phyloP scores from a whole-genome alignment of 2,329 filamentous ascomycete genomes.

The Penicillium sp. region DNA sequence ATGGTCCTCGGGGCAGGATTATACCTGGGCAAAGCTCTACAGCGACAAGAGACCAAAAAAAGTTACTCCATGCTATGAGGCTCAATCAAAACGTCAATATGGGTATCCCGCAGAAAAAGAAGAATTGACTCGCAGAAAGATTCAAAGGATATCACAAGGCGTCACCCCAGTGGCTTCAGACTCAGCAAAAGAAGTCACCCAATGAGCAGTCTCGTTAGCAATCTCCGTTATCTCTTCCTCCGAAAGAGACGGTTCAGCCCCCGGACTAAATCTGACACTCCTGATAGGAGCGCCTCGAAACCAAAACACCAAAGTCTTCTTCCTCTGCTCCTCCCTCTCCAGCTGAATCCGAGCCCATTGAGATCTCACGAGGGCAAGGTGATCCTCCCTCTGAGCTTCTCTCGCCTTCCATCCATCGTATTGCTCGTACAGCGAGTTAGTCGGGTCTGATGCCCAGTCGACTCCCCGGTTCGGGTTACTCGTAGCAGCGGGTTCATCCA shows the following conservation, averaged over 20 bases:
- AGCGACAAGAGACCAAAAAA: not conserved
- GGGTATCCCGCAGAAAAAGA: not conserved
- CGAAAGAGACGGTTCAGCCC: not conserved
- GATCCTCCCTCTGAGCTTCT: slow-evolving; percentile 2
- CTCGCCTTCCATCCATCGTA: not conserved
- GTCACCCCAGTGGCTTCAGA: too few species aligned
- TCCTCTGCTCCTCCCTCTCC: slow-evolving; percentile 17
- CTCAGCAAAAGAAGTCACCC: too few species aligned
- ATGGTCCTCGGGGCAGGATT: not conserved
- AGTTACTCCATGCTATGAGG: not conserved
- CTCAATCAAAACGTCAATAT: not conserved
- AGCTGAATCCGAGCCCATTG: slow-evolving; percentile 21
- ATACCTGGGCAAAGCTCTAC: not conserved
- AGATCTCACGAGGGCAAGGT: slow-evolving; percentile 7
- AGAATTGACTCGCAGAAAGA: not conserved
- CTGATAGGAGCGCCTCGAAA: not conserved
- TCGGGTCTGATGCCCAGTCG: slow-evolving; percentile 3
- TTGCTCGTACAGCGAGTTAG: slow-evolving; percentile 3
- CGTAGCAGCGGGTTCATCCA: not conserved
- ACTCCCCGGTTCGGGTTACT: not conserved
- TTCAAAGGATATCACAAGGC: too few species aligned
- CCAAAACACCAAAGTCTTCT: slow-evolving; percentile 1
- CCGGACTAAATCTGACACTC: not conserved
- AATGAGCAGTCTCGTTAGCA: not conserved
- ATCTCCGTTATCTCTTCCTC: not conserved